These are phyloP conservation scores for Podosphaera fusca DNA, from an alignment of 2,329 filamentous ascomycete species.

Conservation along the genomic window DNA sequence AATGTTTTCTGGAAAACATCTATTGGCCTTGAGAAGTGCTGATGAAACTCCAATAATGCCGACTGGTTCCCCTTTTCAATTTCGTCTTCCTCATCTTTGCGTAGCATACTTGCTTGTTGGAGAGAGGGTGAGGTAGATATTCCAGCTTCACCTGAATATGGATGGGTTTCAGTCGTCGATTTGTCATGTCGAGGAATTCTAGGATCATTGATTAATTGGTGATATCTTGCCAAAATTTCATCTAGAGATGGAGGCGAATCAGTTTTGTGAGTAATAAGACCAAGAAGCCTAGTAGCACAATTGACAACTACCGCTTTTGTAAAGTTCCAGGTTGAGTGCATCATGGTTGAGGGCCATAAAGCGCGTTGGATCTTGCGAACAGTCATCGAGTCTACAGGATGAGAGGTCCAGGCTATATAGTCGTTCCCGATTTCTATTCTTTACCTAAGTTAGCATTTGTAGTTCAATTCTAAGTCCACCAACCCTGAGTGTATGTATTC, in stretches of 20 bases:
- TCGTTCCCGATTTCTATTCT: slow-evolving; percentile 29
- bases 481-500: slow-evolving; percentile 37
- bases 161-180: slow-evolving; percentile 2
- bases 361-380: slow-evolving; percentile 24
- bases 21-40: slow-evolving; percentile 10
- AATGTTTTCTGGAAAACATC: slow-evolving; percentile 13
- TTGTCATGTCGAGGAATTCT: slow-evolving; percentile 6
- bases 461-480: slow-evolving; percentile 7
- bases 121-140: slow-evolving; percentile 4
- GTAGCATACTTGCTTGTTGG: slow-evolving; percentile 3
- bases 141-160: slow-evolving; percentile 3
- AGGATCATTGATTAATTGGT: slow-evolving; percentile 7
- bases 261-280: slow-evolving; percentile 23
- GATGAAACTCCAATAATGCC: slow-evolving; percentile 4
- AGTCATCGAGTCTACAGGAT: slow-evolving; percentile 24
- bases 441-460: neutral
- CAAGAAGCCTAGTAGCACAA: slow-evolving; percentile 19
- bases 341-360: slow-evolving; percentile 29
- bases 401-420: slow-evolving; percentile 23
- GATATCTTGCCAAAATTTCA: slow-evolving; percentile 9
- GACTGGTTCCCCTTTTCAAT: neutral
- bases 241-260: slow-evolving; percentile 8
- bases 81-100: slow-evolving; percentile 1
- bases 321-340: slow-evolving; percentile 28
- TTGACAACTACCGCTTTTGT: slow-evolving; percentile 24